Evolutionary conservation across 371 early-diverging fungal species (phyloP).

Genomic region (Mucor circinelloides): DNA sequence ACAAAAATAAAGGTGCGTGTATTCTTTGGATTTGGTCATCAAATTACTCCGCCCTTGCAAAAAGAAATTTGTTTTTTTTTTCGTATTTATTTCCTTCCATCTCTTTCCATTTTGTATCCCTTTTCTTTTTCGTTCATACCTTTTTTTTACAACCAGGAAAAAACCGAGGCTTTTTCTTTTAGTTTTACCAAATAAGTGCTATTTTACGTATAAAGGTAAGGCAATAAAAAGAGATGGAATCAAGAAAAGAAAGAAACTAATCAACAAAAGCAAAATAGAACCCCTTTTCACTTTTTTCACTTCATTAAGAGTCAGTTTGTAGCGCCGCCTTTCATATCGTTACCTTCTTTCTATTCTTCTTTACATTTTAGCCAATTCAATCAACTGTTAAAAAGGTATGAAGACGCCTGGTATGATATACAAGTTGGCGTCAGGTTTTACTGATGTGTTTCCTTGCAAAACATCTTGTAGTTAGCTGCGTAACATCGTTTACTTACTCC

Average conservation of each 20-base stretch:
- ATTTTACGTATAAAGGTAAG: neutral
- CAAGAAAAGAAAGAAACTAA: constrained; percentile 9
- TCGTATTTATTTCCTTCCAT: constrained; percentile 3
- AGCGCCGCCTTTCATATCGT: constrained; percentile 24
- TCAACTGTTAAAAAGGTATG: neutral
- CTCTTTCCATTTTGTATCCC: neutral
- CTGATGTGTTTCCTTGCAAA: neutral
- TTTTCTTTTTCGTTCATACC: neutral
- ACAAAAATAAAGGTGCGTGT: constrained; percentile 4
- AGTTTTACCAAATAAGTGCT: neutral
- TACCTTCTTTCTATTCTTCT: neutral
- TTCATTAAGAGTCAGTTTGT: constrained; percentile 23
- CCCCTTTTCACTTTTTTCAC: constrained; percentile 4
- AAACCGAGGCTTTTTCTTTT: neutral
- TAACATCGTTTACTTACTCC: neutral
- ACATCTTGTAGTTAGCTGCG: neutral
- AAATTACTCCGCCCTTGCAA: constrained; percentile 4
- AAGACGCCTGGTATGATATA: neutral
- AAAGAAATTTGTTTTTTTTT: neutral
- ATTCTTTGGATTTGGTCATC: constrained; percentile 2
- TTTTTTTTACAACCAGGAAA: neutral
- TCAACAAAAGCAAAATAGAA: constrained; percentile 3
- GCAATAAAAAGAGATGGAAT: neutral
- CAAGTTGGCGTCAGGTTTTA: neutral
- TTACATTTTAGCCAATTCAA: neutral